These are phyloP conservation scores for Mycena maculata DNA, from an alignment of 768 basidiomycete genomes.

Conservation along the genomic window DNA sequence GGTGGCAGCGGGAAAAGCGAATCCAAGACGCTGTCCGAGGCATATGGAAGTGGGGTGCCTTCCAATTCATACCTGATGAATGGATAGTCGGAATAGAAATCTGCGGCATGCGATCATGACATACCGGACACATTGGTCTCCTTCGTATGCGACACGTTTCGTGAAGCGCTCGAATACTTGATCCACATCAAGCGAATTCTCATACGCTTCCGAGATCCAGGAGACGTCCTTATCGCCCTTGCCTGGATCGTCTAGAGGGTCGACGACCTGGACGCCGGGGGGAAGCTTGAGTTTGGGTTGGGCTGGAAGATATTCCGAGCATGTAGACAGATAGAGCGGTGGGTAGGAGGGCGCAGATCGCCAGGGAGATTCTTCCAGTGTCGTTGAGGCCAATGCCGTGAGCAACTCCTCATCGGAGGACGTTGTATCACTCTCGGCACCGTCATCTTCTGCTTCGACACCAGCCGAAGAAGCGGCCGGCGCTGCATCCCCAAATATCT, in stretches of 20 bases:
- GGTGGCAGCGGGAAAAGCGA: constrained; percentile 75
- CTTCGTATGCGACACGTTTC: constrained; percentile 74
- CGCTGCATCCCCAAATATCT: constrained; percentile 66
- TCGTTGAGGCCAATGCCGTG: constrained; percentile 66
- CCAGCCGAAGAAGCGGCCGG: constrained; percentile 32
- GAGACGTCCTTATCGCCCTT: constrained; percentile 59
- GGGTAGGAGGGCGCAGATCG: constrained; percentile 70
- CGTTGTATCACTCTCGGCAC: constrained; percentile 49
- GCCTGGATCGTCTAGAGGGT: constrained; percentile 50
- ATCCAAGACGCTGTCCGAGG: constrained; percentile 79
- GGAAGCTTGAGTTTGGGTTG: constrained; percentile 61
- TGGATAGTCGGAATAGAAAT: constrained; percentile 9
- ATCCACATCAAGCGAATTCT: constrained; percentile 83
- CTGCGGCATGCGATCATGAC: constrained; percentile 39
- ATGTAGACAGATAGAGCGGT: constrained; percentile 79
- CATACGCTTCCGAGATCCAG: constrained; percentile 82
- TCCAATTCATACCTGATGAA: constrained; percentile 83
- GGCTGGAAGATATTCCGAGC: constrained; percentile 76
- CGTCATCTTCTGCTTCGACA: constrained; percentile 43
- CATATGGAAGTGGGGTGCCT: constrained; percentile 86
- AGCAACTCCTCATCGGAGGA: constrained; percentile 61
- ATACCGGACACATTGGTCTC: constrained; percentile 90
- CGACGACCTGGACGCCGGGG: constrained; percentile 56
- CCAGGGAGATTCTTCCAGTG: constrained; percentile 76
- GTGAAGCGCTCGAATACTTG: constrained; percentile 89